Conservation (phyloP, 2,329 filamentous ascomycete species). For the Phoma herbarum region DNA sequence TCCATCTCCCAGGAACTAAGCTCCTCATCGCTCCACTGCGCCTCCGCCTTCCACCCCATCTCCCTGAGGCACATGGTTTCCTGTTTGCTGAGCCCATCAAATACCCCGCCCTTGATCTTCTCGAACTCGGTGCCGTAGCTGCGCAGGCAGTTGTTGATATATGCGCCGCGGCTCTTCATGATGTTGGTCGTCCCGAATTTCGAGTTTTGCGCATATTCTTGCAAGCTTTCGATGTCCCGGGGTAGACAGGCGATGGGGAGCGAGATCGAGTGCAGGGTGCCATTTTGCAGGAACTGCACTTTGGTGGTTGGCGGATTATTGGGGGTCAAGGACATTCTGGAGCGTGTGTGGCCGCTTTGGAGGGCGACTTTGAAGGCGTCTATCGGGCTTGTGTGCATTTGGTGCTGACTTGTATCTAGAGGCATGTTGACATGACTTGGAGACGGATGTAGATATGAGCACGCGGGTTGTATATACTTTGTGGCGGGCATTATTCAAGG, state of each 20-base stretch:
- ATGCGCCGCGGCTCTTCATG: background rate
- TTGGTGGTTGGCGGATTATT: background rate
- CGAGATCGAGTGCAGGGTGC: background rate
- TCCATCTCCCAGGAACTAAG: too few relatives aligned
- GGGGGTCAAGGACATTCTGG: background rate
- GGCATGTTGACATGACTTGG: background rate
- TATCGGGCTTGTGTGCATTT: background rate
- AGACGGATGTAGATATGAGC: background rate
- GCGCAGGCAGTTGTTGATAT: background rate
- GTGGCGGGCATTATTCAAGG: background rate
- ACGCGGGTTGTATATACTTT: background rate
- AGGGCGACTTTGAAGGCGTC: background rate
- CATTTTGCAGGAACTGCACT: background rate
- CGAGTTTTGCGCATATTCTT: constrained; percentile 2
- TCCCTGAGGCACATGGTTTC: background rate
- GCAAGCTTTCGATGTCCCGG: background rate
- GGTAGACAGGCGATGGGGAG: background rate
- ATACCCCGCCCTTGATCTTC: background rate
- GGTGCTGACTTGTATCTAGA: background rate
- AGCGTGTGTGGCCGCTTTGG: background rate
- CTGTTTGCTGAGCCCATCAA: background rate
- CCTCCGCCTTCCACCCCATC: background rate
- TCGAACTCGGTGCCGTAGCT: background rate
- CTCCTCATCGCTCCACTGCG: background rate
- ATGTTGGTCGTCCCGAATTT: background rate